phyloP scores from a whole-genome alignment of 75 land plant genomes.

The Pinus albicaulis region DNA sequence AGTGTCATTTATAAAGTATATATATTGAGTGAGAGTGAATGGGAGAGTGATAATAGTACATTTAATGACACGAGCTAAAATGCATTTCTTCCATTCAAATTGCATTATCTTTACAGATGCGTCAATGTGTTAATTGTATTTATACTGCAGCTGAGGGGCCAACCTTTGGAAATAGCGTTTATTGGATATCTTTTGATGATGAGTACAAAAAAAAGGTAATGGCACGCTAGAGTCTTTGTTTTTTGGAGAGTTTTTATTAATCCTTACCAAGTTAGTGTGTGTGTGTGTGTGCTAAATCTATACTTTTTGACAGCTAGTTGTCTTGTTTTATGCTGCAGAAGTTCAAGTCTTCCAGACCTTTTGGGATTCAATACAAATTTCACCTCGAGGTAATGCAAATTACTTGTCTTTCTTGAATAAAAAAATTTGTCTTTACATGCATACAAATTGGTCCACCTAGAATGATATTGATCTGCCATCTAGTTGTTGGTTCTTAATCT shows the following conservation, averaged over 20 bases:
- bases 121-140: slow-evolving; percentile 5
- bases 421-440: background rate
- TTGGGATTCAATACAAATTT: slow-evolving; percentile 91
- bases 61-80: no score
- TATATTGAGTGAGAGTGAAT: background rate
- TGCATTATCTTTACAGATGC: background rate
- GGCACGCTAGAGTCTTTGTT: background rate
- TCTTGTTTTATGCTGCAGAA: slow-evolving; percentile 40
- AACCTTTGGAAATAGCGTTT: slow-evolving; percentile 81
- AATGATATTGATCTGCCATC: background rate
- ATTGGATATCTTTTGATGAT: slow-evolving; percentile 80
- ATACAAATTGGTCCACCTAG: background rate
- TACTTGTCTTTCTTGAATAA: background rate
- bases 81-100: no score
- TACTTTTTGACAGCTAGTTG: background rate
- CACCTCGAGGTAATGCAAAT: slow-evolving; percentile 58
- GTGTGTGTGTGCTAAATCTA: slow-evolving; percentile 4
- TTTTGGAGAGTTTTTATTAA: background rate
- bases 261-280: background rate
- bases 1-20: background rate
- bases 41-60: no score
- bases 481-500: background rate
- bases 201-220: slow-evolving; percentile 60
- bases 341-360: slow-evolving; percentile 80
- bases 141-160: slow-evolving; percentile 72